Conservation (phyloP, 2,329 filamentous ascomycete genomes). For the Phaeosphaeria sp. region DNA sequence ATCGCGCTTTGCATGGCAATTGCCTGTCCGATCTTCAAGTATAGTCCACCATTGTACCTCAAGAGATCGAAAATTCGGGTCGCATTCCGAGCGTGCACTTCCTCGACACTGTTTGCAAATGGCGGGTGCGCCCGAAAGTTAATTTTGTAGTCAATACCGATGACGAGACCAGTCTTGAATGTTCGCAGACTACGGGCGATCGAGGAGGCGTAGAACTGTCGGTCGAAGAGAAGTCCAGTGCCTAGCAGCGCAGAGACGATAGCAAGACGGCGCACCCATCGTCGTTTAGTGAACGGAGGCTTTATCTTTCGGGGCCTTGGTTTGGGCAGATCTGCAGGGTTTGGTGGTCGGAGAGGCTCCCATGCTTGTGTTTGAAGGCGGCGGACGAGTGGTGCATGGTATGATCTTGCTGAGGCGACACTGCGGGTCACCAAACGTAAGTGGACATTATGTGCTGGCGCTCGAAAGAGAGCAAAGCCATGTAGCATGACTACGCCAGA, state of each 20-base stretch:
- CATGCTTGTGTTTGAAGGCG: slow-evolving; percentile 47
- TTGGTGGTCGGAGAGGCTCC: slow-evolving; percentile 66
- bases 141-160: slow-evolving; percentile 93
- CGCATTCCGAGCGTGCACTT: slow-evolving; percentile 83
- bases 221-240: slow-evolving; percentile 72
- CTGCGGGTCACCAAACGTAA: slow-evolving; percentile 27
- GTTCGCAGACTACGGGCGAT: slow-evolving; percentile 80
- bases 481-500: slow-evolving; percentile 44
- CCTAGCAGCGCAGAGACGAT: slow-evolving; percentile 67
- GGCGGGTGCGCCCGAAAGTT: slow-evolving; percentile 87
- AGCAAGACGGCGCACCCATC: slow-evolving; percentile 78
- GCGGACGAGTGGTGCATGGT: slow-evolving; percentile 27
- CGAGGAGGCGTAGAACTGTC: slow-evolving; percentile 77
- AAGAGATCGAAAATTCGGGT: slow-evolving; percentile 82
- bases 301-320: slow-evolving; percentile 63
- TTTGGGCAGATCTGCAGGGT: slow-evolving; percentile 75
- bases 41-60: slow-evolving; percentile 86
- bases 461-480: slow-evolving; percentile 44
- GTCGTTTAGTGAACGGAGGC: slow-evolving; percentile 71
- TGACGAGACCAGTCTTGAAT: slow-evolving; percentile 77
- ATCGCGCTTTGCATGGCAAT: slow-evolving; percentile 98
- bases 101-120: slow-evolving; percentile 73
- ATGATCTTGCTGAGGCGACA: slow-evolving; percentile 15
- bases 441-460: slow-evolving; percentile 26
- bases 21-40: slow-evolving; percentile 97